Base-by-base conservation (phyloP, 306 rosid genomes). In the Canavalia gladiata region DNA sequence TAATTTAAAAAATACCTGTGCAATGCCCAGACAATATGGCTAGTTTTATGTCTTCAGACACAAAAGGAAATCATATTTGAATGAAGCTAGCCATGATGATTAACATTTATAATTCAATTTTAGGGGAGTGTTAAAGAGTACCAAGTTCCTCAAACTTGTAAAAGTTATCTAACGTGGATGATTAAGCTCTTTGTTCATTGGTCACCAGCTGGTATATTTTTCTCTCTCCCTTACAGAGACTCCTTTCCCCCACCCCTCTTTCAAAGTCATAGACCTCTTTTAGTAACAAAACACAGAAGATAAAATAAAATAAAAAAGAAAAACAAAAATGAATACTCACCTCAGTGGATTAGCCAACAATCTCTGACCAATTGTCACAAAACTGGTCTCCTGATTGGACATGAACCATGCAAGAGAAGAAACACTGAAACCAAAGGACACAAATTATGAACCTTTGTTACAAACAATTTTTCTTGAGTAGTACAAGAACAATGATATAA, bases 321-420 rank as follows among this genome's bases (percentile, higher is more conserved):
- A 9, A 41, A 33, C 42, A 58, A 71, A 67, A 41, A 71, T 69
- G 76, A 86, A 3, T 66, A 88, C 91, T 83, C 90, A 93, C 99
- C 59, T 95, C 82, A 95, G 89, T 54, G 99, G 99, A 86, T 91
- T 91, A 80, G 99, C 99, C 89, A 95, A 78, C 82, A 95, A 83
- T 88, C 99, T 90, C 88, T 95, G 99, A 72, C 99, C 99, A 85
- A 95, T 95, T 39, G 98, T 93, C 77, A 95, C 99, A 81, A 95
- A 95, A 91, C 99, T 93, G 51, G 97, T 95, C 86, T 95, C 99
- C 84, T 95, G 99, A 90, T 95, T 95, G 83, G 99, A 95, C 99
- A 95, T 95, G 94, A 95, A 95, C 99, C 99, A 95, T 59, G 99
- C 99, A 79, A 95, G 97, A 77, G 99, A 95, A 82, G 99, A 95